Conservation (phyloP, 2,329 filamentous ascomycete species). For the Claviceps quebecensis region DNA sequence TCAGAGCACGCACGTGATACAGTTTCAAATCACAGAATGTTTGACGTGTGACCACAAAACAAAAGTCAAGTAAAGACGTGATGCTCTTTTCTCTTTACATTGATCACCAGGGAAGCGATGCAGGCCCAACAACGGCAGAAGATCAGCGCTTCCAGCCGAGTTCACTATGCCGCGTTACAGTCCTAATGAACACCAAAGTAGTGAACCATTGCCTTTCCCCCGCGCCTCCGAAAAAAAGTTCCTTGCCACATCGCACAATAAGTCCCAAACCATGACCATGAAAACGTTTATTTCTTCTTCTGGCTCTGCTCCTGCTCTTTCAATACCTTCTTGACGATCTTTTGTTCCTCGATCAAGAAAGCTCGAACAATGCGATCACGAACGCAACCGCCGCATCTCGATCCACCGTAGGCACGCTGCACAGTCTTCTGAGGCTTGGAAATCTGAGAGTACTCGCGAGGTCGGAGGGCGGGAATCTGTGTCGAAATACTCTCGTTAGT, state of each 20-base stretch:
- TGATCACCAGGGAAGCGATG: slow-evolving; percentile 30
- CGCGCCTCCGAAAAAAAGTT: slow-evolving; percentile 6
- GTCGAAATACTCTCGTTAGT: slow-evolving; percentile 7
- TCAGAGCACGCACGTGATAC: neutral
- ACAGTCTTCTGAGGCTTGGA: slow-evolving; percentile 99
- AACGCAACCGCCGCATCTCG: slow-evolving; percentile 96
- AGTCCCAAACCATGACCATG: slow-evolving; percentile 16
- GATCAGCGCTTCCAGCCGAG: slow-evolving; percentile 25
- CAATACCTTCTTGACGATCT: slow-evolving; percentile 99
- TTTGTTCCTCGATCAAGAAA: slow-evolving; percentile 99
- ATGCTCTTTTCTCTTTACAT: slow-evolving; percentile 26
- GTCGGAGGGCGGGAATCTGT: slow-evolving; percentile 88
- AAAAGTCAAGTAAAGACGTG: slow-evolving; percentile 18
- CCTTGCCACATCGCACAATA: slow-evolving; percentile 22
- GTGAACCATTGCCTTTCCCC: slow-evolving; percentile 26
- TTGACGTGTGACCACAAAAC: neutral
- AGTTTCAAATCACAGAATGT: neutral
- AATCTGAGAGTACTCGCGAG: slow-evolving; percentile 93
- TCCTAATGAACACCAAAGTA: slow-evolving; percentile 40
- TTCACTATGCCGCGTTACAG: slow-evolving; percentile 26
- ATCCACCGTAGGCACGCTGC: slow-evolving; percentile 95
- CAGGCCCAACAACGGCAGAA: slow-evolving; percentile 31
- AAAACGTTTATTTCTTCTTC: slow-evolving; percentile 52
- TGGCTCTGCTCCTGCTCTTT: slow-evolving; percentile 82
- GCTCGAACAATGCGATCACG: slow-evolving; percentile 95